Conservation (phyloP, 176 grass and related monocot genomes). For the Melocanna baccifera region DNA sequence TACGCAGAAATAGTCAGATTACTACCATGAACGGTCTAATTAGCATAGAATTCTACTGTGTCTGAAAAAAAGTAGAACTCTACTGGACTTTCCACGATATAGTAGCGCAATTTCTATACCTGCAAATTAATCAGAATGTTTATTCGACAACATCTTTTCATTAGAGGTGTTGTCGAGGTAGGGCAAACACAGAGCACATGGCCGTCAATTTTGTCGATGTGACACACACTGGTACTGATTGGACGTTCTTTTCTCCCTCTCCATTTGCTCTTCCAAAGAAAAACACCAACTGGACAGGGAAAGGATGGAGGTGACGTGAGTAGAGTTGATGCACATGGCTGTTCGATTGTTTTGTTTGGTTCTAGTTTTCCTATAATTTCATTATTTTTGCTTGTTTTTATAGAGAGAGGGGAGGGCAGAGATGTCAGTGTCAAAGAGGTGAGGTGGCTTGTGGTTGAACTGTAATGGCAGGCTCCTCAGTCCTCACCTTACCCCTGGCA, state of each 20-base stretch:
- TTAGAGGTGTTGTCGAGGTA: not conserved
- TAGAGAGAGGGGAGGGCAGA: not conserved
- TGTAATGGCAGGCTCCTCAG: conserved; percentile 7
- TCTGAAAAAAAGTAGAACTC: not conserved
- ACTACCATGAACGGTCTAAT: not conserved
- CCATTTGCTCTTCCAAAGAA: conserved; percentile 31
- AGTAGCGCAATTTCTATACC: no score
- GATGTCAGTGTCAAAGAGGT: conserved; percentile 20
- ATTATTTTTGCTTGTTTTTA: not conserved
- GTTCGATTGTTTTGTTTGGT: not conserved
- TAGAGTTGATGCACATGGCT: conserved; percentile 19
- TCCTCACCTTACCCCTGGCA: not conserved
- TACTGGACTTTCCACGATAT: not conserved
- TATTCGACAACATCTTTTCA: not conserved
- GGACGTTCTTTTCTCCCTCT: not conserved
- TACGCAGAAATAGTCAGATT: not conserved
- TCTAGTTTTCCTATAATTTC: not conserved
- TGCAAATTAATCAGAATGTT: not conserved
- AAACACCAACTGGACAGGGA: conserved; percentile 24
- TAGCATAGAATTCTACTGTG: not conserved
- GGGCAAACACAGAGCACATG: conserved; percentile 1
- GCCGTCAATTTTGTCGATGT: not conserved
- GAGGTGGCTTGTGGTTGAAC: conserved; percentile 18
- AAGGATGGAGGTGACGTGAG: conserved; percentile 37
- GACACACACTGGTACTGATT: not conserved